phyloP scores from a whole-genome alignment of 257 asterid species.

The Salvia miltiorrhiza region DNA sequence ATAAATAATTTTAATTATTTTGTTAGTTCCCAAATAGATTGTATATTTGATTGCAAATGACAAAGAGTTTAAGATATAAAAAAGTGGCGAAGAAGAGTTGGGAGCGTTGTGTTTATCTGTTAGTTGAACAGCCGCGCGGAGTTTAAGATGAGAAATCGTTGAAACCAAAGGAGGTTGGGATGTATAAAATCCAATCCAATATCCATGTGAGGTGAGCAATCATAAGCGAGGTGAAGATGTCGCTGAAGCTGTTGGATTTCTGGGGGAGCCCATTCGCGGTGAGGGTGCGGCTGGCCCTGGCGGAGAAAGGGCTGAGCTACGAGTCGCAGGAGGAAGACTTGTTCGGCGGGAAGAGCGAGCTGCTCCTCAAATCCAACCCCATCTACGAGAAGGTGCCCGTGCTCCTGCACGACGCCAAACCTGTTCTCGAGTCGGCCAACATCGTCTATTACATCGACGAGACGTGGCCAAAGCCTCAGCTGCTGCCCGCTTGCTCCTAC shows the following conservation, averaged over 20 bases:
- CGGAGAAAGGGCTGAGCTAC: conserved; percentile 59
- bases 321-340: conserved; percentile 46
- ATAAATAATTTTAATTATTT: too few species aligned
- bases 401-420: conserved; percentile 55
- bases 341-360: conserved; percentile 56
- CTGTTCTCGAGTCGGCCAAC: conserved; percentile 66
- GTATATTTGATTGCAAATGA: too few species aligned
- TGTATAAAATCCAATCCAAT: too few species aligned
- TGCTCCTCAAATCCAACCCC: conserved; percentile 65
- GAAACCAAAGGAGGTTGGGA: conserved; percentile 33
- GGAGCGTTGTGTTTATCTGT: neutral
- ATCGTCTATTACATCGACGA: conserved; percentile 74
- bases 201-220: too few species aligned
- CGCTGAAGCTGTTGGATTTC: conserved; percentile 53
- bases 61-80: too few species aligned
- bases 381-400: conserved; percentile 75
- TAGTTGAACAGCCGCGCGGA: neutral
- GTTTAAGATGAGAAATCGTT: neutral
- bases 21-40: too few species aligned
- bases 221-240: conserved; percentile 43
- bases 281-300: conserved; percentile 53
- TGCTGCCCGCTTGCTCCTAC: conserved; percentile 55
- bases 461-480: conserved; percentile 39
- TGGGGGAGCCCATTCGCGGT: conserved; percentile 57
- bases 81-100: neutral